A percentile compares a stretch with the other conserved stretches of the same genome.
Evolutionary conservation across 176 grass and related monocot species (phyloP).

Genomic region (Olyra latifolia): DNA sequence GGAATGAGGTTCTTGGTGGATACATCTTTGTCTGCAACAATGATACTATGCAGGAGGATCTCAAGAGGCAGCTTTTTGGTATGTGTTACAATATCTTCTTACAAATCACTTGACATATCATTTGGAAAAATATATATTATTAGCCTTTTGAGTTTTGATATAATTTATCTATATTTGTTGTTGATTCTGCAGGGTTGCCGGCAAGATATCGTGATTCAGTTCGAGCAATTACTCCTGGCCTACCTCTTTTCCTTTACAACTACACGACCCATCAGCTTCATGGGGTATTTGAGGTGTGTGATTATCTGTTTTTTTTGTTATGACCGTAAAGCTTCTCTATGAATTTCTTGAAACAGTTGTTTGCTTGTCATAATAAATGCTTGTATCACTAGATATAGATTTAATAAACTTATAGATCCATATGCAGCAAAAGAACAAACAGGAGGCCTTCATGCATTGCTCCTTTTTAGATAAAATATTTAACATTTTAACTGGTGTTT

Average conservation of each 20-base stretch:
- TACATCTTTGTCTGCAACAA: slow-evolving; percentile 99
- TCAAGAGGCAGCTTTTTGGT: slow-evolving; percentile 98
- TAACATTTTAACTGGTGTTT: background rate
- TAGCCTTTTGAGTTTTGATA: background rate
- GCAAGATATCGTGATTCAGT: slow-evolving; percentile 98
- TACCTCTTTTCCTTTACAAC: slow-evolving; percentile 98
- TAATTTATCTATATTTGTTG: slow-evolving; percentile 9
- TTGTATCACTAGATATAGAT: background rate
- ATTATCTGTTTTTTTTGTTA: slow-evolving; percentile 17
- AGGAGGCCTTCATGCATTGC: background rate
- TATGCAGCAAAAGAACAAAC: background rate
- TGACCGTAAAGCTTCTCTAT: background rate
- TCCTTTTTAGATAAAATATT: background rate
- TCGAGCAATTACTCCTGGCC: slow-evolving; percentile 89
- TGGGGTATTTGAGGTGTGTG: slow-evolving; percentile 89
- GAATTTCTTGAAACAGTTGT: background rate
- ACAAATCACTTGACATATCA: background rate
- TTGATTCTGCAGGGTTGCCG: slow-evolving; percentile 72
- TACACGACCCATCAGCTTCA: slow-evolving; percentile 97
- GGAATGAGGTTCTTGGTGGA: slow-evolving; percentile 96
- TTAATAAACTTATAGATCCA: background rate
- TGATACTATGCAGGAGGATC: slow-evolving; percentile 99
- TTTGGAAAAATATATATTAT: background rate
- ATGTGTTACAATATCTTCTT: slow-evolving; percentile 25
- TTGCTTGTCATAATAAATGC: background rate